Evolutionary conservation across 2,329 filamentous ascomycete genomes (phyloP), one percentile per base, ranked within the genome.

Genomic region (Venturia aucupariae): DNA sequence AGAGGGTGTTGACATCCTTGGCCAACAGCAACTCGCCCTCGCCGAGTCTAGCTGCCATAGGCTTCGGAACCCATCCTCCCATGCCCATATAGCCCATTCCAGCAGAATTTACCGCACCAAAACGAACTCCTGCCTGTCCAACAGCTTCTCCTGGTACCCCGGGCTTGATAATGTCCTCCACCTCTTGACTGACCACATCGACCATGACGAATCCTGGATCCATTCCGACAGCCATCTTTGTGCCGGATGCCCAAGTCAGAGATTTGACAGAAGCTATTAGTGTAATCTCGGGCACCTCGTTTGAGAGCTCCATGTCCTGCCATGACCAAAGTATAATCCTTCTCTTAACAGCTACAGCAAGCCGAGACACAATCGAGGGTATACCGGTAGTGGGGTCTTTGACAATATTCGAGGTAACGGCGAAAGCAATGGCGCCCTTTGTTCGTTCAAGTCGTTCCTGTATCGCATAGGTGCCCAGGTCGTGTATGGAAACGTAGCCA

Each of bases 81-180:
- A 97, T 87, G 0, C 93, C 93, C 84, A 97, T 96, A 72, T 97
- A 97, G 55, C 92, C 92, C 91, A 97, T 97, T 60, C 91, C 90
- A 8, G 88, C 89, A 64, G 87, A 89, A 66, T 88, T 89, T 67
- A 93, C 87, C 1, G 90, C 89, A 6, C 91, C 91, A 69, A 97
- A 93, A 44, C 92, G 84, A 64, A 86, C 87, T 2, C 83, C 85
- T 68, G 90, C 87, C 71, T 84, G 80, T 6, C 82, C 81, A 30
- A 85, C 81, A 8, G 82, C 81, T 30, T 87, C 87, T 13, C 86
- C 87, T 64, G 89, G 84, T 51, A 85, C 84, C 42, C 90, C 88
- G 0, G 90, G 87, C 15, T 89, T 91, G 64, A 89, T 84, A 66
- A 99, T 88, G 64, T 96, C 91, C 67, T 86, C 86, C 1, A 90